phyloP scores from a whole-genome alignment of 176 grass and related monocot species.

The Coix lacrymajobi region DNA sequence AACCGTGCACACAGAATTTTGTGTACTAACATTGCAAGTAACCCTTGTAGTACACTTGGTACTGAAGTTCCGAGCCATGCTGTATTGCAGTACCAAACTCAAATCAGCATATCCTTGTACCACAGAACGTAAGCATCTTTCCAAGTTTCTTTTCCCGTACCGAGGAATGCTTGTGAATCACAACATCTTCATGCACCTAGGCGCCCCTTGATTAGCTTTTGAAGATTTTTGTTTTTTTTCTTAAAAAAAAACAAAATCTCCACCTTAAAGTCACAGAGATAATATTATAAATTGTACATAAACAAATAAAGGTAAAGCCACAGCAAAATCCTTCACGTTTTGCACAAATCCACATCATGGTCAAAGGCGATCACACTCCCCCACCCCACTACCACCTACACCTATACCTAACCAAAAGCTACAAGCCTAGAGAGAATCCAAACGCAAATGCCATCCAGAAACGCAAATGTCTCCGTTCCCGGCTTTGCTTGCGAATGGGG shows the following conservation, averaged over 20 bases:
- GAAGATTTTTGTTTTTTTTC: too few species aligned
- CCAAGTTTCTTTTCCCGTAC: conserved; percentile 4
- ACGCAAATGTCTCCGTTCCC: conserved; percentile 9
- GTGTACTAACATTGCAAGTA: neutral
- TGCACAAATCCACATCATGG: conserved; percentile 11
- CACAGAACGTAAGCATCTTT: neutral
- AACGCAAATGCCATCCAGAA: conserved; percentile 15
- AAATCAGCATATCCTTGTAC: neutral
- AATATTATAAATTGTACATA: neutral
- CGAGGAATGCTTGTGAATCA: neutral
- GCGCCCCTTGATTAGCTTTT: neutral
- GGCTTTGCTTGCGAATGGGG: conserved; percentile 80
- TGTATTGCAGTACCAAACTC: neutral
- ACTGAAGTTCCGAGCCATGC: neutral
- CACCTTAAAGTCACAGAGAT: neutral
- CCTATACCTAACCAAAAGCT: conserved; percentile 39
- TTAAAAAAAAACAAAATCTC: neutral
- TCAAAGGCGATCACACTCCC: conserved; percentile 25
- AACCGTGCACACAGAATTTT: neutral
- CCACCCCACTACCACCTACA: conserved; percentile 21
- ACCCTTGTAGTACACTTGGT: conserved; percentile 3
- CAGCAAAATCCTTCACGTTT: neutral
- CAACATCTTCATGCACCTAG: neutral
- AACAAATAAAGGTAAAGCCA: neutral
- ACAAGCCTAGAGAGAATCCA: conserved; percentile 10